Conservation (phyloP, 148 eudicot species). For the Nepenthes gracilis region DNA sequence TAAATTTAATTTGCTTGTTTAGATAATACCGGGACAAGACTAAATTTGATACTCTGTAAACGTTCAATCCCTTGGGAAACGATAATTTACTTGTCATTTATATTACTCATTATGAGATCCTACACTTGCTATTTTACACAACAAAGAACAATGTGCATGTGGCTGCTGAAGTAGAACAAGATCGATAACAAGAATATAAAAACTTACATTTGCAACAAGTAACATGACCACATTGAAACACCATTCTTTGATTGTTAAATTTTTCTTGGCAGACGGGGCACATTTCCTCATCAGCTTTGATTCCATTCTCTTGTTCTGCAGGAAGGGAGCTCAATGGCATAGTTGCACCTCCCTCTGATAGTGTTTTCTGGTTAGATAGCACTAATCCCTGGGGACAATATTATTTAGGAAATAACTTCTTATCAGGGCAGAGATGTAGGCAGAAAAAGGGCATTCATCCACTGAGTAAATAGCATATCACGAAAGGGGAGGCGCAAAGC, state of each 20-base stretch:
- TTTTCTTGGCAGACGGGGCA: conserved; percentile 95
- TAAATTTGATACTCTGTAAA: too few relatives aligned
- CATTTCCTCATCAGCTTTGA: conserved; percentile 31
- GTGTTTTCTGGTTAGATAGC: conserved; percentile 36
- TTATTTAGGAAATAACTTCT: not conserved
- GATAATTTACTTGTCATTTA: too few relatives aligned
- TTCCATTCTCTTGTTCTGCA: conserved; percentile 12
- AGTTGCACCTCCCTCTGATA: conserved; percentile 13
- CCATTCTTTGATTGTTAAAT: conserved; percentile 75
- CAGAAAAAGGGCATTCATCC: not conserved
- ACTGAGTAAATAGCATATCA: not conserved
- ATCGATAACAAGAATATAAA: not conserved
- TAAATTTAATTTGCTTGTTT: too few relatives aligned
- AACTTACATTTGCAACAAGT: conserved; percentile 92
- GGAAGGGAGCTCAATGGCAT: conserved; percentile 9
- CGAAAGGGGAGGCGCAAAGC: too few relatives aligned
- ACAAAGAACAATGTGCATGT: too few relatives aligned
- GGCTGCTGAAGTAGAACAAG: too few relatives aligned
- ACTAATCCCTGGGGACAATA: conserved; percentile 55
- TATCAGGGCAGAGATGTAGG: not conserved
- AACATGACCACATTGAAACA: conserved; percentile 85
- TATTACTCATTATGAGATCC: too few relatives aligned
- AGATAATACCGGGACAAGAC: too few relatives aligned
- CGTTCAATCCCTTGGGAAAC: too few relatives aligned
- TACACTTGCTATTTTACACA: too few relatives aligned